Percentiles rank a stretch among this genome's conserved stretches.
Conservation (phyloP, 805 yeast species). For the Nakazawaea wickerhamii region DNA sequence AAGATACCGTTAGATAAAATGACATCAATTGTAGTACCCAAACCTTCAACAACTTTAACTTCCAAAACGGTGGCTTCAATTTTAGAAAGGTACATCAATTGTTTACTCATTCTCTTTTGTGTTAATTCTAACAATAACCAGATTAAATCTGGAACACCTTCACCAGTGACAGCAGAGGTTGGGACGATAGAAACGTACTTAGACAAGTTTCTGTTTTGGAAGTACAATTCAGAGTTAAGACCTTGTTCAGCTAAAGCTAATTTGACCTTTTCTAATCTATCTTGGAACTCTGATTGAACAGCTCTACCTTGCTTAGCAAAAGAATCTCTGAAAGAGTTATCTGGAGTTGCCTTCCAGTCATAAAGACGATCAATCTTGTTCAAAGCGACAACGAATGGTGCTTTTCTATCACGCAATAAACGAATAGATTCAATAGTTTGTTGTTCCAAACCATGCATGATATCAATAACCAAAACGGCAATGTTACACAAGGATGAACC, state of each 20-base stretch:
- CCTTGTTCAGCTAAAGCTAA: slow-evolving; percentile 96
- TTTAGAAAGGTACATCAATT: slow-evolving; percentile 89
- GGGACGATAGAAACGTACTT: slow-evolving; percentile 96
- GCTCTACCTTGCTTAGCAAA: slow-evolving; percentile 74
- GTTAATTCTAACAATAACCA: slow-evolving; percentile 94
- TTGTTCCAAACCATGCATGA: slow-evolving; percentile 98
- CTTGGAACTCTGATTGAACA: slow-evolving; percentile 89
- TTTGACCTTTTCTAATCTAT: slow-evolving; percentile 77
- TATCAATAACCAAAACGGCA: slow-evolving; percentile 96
- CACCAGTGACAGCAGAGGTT: slow-evolving; percentile 98
- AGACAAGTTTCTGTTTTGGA: slow-evolving; percentile 89
- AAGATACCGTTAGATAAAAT: slow-evolving; percentile 94
- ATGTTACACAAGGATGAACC: slow-evolving; percentile 99
- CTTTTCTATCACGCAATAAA: slow-evolving; percentile 91
- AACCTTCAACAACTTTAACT: slow-evolving; percentile 97
- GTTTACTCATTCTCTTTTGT: slow-evolving; percentile 98
- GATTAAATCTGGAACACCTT: slow-evolving; percentile 98
- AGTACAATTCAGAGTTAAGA: slow-evolving; percentile 93
- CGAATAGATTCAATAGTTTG: slow-evolving; percentile 94
- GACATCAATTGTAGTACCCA: slow-evolving; percentile 98
- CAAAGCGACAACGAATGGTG: slow-evolving; percentile 95
- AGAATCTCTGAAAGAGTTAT: slow-evolving; percentile 95
- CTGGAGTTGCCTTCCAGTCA: slow-evolving; percentile 88
- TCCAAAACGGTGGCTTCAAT: slow-evolving; percentile 95
- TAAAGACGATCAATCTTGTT: slow-evolving; percentile 97